phyloP scores from a whole-genome alignment of 2,329 filamentous ascomycete genomes.

The Fusarium duplospermum region DNA sequence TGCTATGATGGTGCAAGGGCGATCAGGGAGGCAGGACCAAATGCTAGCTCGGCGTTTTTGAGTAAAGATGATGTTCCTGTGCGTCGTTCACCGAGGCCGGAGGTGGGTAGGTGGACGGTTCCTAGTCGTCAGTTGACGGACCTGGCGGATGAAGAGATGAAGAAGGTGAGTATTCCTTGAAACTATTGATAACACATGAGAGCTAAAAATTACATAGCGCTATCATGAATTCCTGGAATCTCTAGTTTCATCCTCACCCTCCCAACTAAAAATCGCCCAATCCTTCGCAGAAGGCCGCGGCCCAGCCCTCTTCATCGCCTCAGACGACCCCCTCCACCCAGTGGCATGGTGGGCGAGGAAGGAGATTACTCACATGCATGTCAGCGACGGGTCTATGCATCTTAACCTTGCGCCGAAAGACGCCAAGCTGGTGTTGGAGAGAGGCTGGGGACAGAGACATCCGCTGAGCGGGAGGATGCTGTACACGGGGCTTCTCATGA shows the following conservation, averaged over 20 bases:
- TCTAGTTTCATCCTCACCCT: conserved; percentile 14
- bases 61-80: conserved; percentile 17
- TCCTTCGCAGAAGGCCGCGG: conserved; percentile 24
- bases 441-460: conserved; percentile 31
- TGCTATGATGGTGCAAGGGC: conserved; percentile 3
- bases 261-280: conserved; percentile 28
- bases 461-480: conserved; percentile 22
- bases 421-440: conserved; percentile 22
- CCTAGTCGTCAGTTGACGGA: conserved; percentile 32
- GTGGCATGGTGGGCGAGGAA: conserved; percentile 5
- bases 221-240: conserved; percentile 28
- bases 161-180: not conserved
- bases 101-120: conserved; percentile 25
- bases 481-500: conserved; percentile 29
- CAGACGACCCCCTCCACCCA: not conserved
- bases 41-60: conserved; percentile 23
- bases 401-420: conserved; percentile 27
- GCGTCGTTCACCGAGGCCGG: conserved; percentile 19
- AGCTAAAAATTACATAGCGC: not conserved
- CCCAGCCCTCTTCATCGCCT: conserved; percentile 24
- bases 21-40: conserved; percentile 7
- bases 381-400: conserved; percentile 29
- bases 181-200: not conserved
- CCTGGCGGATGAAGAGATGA: conserved; percentile 1
- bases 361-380: conserved; percentile 33